Conservation (phyloP, 2,329 filamentous ascomycete species). For the Colletotrichum navitas region DNA sequence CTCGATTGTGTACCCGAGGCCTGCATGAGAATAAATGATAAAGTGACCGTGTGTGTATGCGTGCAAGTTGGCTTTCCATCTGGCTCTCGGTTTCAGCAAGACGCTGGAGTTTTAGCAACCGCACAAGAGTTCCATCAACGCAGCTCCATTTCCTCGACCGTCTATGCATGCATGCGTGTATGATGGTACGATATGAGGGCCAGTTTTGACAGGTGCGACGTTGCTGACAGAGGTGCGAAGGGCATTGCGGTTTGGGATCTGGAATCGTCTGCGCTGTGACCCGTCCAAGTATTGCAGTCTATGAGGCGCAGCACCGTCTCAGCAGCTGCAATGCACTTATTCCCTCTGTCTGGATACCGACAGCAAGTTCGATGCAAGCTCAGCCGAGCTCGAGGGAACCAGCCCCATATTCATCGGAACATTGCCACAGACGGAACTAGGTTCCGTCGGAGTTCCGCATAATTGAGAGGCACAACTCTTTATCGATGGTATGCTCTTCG, state of each 20-base stretch:
- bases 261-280: conserved; percentile 16
- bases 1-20: conserved; percentile 10
- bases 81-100: not conserved
- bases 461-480: not conserved
- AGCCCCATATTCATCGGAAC: not conserved
- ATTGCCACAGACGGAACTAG: no score
- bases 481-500: not conserved
- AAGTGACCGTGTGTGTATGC: not conserved
- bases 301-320: conserved; percentile 24
- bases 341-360: not conserved
- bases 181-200: not conserved
- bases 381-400: not conserved
- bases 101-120: conserved; percentile 1
- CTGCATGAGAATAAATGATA: conserved; percentile 20
- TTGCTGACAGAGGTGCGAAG: not conserved
- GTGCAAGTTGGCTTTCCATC: not conserved
- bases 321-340: conserved; percentile 23
- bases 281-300: conserved; percentile 11
- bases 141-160: not conserved
- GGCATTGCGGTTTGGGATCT: not conserved
- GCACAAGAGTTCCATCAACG: not conserved
- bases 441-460: not conserved
- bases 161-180: not conserved
- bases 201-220: conserved; percentile 10
- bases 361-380: not conserved